phyloP scores from a whole-genome alignment of 257 asterid species.

The Eucommia ulmoides region DNA sequence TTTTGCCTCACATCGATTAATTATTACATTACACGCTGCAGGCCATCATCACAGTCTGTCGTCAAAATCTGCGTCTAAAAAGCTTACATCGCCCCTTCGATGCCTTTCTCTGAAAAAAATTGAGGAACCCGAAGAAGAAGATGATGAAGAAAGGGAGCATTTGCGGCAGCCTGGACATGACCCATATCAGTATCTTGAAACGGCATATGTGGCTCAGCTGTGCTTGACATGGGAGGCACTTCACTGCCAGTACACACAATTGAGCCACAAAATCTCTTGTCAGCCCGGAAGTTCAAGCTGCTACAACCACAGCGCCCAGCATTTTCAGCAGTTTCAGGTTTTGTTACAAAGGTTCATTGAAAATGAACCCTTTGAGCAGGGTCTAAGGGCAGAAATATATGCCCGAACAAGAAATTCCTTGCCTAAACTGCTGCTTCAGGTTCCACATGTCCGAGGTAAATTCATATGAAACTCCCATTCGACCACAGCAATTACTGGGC shows the following conservation, averaged over 20 bases:
- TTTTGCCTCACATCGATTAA: not conserved
- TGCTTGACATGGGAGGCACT: constrained; percentile 98
- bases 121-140: constrained; percentile 50
- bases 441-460: constrained; percentile 81
- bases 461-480: too few species aligned
- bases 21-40: too few species aligned
- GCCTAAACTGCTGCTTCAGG: constrained; percentile 79
- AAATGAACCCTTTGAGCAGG: constrained; percentile 89
- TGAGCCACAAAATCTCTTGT: constrained; percentile 57
- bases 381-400: constrained; percentile 66
- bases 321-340: constrained; percentile 86
- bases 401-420: constrained; percentile 57
- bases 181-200: constrained; percentile 67
- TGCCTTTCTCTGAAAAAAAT: constrained; percentile 70
- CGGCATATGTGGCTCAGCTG: constrained; percentile 74
- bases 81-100: constrained; percentile 65
- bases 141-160: constrained; percentile 67
- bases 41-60: constrained; percentile 50
- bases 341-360: constrained; percentile 81
- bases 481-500: too few species aligned
- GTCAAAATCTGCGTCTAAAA: constrained; percentile 63
- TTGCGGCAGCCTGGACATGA: constrained; percentile 49
- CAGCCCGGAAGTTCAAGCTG: constrained; percentile 42
- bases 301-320: constrained; percentile 84
- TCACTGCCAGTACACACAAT: constrained; percentile 80